phyloP scores from a whole-genome alignment of 495 filamentous ascomycete genomes.

The Neurospora tetraspora region DNA sequence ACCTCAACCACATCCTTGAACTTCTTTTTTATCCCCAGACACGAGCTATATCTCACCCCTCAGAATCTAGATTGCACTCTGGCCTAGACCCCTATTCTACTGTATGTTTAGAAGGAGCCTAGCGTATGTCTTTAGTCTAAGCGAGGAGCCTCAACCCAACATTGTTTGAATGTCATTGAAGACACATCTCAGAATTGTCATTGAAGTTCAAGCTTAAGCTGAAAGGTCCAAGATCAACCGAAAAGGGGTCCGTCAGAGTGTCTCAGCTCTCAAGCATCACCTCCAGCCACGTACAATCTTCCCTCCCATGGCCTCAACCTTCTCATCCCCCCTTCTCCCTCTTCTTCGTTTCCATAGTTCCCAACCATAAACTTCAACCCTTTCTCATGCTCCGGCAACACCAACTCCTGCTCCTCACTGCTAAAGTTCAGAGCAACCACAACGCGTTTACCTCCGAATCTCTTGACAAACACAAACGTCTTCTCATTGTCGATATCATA shows the following conservation, averaged over 20 bases:
- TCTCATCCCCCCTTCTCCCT: slow-evolving; percentile 2
- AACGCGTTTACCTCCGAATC: slow-evolving; percentile 8
- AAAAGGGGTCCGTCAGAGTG: not conserved
- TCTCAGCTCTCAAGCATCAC: not conserved
- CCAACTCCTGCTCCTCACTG: slow-evolving; percentile 14
- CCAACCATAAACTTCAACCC: slow-evolving; percentile 14
- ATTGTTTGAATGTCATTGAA: not conserved
- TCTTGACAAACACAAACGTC: slow-evolving; percentile 38
- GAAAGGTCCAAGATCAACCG: not conserved
- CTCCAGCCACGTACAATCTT: slow-evolving; percentile 15
- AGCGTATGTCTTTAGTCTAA: not conserved
- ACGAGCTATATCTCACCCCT: not conserved
- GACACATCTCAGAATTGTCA: not conserved
- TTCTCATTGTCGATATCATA: slow-evolving; percentile 27
- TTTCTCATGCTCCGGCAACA: slow-evolving; percentile 8
- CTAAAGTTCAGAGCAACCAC: slow-evolving; percentile 27
- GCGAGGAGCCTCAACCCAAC: not conserved
- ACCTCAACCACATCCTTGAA: not conserved
- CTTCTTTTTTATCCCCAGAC: not conserved
- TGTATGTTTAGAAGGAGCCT: not conserved
- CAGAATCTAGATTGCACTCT: not conserved
- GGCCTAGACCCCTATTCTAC: not conserved
- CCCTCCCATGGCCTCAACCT: slow-evolving; percentile 22
- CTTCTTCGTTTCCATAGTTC: slow-evolving; percentile 14
- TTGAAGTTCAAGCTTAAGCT: not conserved